Base-by-base conservation (phyloP, 805 yeast genomes). In the Myxozyma lipomycoides region DNA sequence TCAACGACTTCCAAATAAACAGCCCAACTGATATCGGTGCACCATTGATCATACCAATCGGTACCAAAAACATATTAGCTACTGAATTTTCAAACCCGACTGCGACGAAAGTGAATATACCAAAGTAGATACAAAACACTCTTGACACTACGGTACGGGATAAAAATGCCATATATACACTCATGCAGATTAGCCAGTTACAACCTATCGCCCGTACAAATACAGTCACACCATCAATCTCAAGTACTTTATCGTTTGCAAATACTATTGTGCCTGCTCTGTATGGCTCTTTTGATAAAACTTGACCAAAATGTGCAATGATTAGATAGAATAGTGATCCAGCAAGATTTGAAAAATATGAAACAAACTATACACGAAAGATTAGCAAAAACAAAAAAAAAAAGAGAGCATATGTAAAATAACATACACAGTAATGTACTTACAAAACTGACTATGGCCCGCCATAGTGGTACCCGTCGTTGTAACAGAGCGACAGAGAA, bases 121-220 rank as follows among this genome's bases (percentile, higher is more conserved):
- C 95, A 19, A 85, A 63, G 15, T 73, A 62, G 70, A 86, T 76
- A 70, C 83, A 67, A 4, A 83, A 42, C 25, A 83, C 72, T 60
- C 83, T 84, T 32, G 86, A 95, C 62, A 86, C 95, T 7, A 82
- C 62, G 0, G 95, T 95, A 62, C 83, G 84, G 4, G 84, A 85
- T 81, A 86, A 77, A 37, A 86, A 69, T 63, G 86, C 95, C 42
- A 86, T 67, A 67, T 84, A 86, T 6, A 85, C 81, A 1, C 89
- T 95, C 25, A 86, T 67, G 48, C 83, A 78, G 23, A 86, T 95
- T 60, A 74, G 83, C 62, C 85, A 86, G 66, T 86, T 86, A 28
- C 93, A 89, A 1, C 84, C 88, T 34, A 84, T 74, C 1, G 55
- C 59, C 23, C 59, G 53, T 12, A 55, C 55, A 49, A 55, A 53